phyloP scores from a whole-genome alignment of 345 rosid genomes.

The Brassica carinata region DNA sequence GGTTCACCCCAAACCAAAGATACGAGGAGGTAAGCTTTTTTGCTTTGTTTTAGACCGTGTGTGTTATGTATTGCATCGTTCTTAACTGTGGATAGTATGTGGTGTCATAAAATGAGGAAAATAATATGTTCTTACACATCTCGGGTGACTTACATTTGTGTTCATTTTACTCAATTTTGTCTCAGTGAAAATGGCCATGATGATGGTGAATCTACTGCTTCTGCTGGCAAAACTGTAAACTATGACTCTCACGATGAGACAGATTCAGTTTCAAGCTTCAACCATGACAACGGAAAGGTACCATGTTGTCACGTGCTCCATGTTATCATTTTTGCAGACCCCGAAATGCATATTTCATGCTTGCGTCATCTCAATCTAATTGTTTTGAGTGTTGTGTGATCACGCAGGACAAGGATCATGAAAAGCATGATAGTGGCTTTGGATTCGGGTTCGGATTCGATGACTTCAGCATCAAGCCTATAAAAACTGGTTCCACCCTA shows the following conservation, averaged over 20 bases:
- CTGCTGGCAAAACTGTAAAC: conserved; percentile 63
- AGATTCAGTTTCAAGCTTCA: conserved; percentile 74
- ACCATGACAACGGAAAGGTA: conserved; percentile 57
- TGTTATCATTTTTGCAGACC: neutral
- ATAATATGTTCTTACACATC: conserved; percentile 8
- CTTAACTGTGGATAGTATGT: neutral
- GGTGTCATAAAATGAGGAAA: neutral
- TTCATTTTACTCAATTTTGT: conserved; percentile 7
- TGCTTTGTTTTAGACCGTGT: conserved; percentile 1
- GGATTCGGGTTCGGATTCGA: conserved; percentile 57
- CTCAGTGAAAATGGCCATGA: conserved; percentile 65
- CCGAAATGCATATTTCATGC: neutral
- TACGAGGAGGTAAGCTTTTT: conserved; percentile 41
- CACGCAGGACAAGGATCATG: conserved; percentile 50
- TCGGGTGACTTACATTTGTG: neutral
- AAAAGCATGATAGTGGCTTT: conserved; percentile 42
- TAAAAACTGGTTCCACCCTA: conserved; percentile 57
- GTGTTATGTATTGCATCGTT: conserved; percentile 1
- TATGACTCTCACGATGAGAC: conserved; percentile 65
- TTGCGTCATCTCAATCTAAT: conserved; percentile 2
- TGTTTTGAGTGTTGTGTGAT: neutral
- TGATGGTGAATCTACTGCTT: conserved; percentile 52
- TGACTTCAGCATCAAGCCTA: conserved; percentile 75
- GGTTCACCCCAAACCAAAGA: conserved; percentile 52
- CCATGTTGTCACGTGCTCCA: neutral